Conservation (phyloP, 2,329 filamentous ascomycete species). For the Pleurostoma richardsiae region DNA sequence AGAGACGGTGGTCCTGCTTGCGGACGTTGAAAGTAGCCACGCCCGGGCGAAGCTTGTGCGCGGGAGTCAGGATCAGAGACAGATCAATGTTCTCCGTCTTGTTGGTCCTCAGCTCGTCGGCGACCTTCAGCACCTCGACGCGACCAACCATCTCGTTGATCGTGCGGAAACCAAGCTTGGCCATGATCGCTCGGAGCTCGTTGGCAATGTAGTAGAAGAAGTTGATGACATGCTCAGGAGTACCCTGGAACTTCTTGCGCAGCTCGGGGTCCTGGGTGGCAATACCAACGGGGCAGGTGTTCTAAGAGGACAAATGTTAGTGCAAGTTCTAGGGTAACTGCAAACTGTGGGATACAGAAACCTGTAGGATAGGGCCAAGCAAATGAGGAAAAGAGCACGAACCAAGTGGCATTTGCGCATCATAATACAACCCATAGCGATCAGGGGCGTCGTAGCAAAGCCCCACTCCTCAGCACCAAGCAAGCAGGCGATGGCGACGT, state of each 20-base stretch:
- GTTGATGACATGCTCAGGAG: slow-evolving; percentile 95
- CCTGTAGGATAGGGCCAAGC: no score
- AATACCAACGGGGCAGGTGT: slow-evolving; percentile 87
- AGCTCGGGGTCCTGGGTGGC: slow-evolving; percentile 94
- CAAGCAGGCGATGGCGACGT: slow-evolving; percentile 90
- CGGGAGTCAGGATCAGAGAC: slow-evolving; percentile 87
- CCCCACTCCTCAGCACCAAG: slow-evolving; percentile 98
- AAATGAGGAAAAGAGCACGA: slow-evolving; percentile 4
- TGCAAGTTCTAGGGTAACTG: no score
- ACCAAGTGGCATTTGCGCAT: slow-evolving; percentile 69
- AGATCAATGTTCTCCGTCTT: slow-evolving; percentile 94
- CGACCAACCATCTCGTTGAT: slow-evolving; percentile 98
- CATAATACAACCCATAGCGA: slow-evolving; percentile 95
- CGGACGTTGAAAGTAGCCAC: slow-evolving; percentile 97
- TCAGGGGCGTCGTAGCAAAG: slow-evolving; percentile 89
- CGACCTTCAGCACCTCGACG: slow-evolving; percentile 78
- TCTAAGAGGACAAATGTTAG: slow-evolving; percentile 23
- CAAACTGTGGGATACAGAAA: no score
- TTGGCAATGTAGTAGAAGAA: slow-evolving; percentile 98
- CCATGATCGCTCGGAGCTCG: slow-evolving; percentile 95
- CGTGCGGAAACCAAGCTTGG: slow-evolving; percentile 86
- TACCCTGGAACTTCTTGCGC: slow-evolving; percentile 87
- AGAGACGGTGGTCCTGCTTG: slow-evolving; percentile 93
- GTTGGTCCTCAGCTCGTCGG: slow-evolving; percentile 79
- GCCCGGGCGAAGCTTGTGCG: slow-evolving; percentile 90